Base-by-base conservation (phyloP, 371 early-diverging fungal species). In the Gilbertella persicaria region DNA sequence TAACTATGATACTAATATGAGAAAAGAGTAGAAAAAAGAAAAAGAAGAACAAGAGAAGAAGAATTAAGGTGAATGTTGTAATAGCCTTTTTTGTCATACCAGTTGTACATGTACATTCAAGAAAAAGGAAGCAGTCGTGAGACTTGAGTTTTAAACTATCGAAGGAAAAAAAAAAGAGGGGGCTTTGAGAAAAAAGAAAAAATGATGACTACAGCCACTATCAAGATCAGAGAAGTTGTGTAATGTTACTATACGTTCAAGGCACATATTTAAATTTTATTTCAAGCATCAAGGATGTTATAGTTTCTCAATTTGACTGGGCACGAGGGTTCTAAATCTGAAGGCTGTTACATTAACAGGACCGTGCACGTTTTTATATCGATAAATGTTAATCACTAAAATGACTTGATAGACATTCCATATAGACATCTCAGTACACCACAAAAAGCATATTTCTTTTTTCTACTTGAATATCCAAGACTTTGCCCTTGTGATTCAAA, bases 341-440 rank as follows among this genome's bases (percentile, higher is more conserved):
- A 26, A 66, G 69, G 8, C 52, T 49, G 10, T 39, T 39, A 50
- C 75, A 65, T 12, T 71, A 16, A 50, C 39, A 30, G 52, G 58
- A 16, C 59, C 49, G 5, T 75, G 69, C 16, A 36, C 36, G 45
- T 39, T 12, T 48, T 36, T 30, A 36, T 55, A 13, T 52, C 54
- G 26, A 52, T 44, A 9, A 19, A 60, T 16, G 57, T 37, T 60
- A 23, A 46, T n/a, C 40, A 50, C 40, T 25, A 25, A 5, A 58
- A 41, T 5, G 82, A 66, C 36, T 75, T 53, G 16, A 64, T 61
- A 45, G 86, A 60, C 58, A 83, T 87, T 53, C 87, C 75, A 61
- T 88, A n/a, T n/a, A n/a, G n/a, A n/a, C 88, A 8, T 69, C 67
- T 59, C 88, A 86, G 13, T 93, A 94, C 67, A 87, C 91, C 46